Evolutionary conservation across 2,329 filamentous ascomycete genomes (phyloP), one percentile per base, ranked within the genome.

Genomic region (Zasmidium cellare): DNA sequence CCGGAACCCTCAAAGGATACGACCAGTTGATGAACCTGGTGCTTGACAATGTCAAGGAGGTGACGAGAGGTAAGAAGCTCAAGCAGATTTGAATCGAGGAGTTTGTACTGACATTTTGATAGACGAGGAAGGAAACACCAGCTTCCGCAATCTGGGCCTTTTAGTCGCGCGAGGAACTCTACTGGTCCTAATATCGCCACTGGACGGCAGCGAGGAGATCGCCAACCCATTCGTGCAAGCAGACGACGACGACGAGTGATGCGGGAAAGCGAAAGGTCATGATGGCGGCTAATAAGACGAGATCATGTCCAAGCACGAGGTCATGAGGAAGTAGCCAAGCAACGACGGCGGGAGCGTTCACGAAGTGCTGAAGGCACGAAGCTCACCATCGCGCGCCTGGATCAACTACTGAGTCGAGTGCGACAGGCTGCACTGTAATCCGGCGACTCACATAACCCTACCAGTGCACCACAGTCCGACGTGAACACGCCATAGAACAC

Each of bases 1-100:
- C 87, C 51, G 94, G 94, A 53, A 91, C 86, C 1, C 81, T 99
- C 45, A 97, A 97, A 76, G 94, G 94, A 62, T 97, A 92, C 75
- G 94, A 99, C 74, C 92, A 94, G 69, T 82, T 99, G 60, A 97
- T 97, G 92, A 99, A 99, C 74, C 82, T 99, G 61, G 94, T 99
- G 23, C 81, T 99, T 56, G 94, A 97, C 71, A 90, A 97, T 67
- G 93, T 96, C 53, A 87, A 94, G 74, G 94, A 99, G 75, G 84
- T 88, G 49, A 87, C 97, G 77, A 84, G 89, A 80, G 93, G 93
- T 96, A 78, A 62, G 82, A 69, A 54, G 11, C 14, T 11, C 18
- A 25, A 18, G 23, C 16, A 41, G 3, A 23, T 14, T 44, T 38
- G 28, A 25, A n/a, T 6, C 3, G 23, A 20, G 23, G 18, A 19